phyloP scores from a whole-genome alignment of 371 early-diverging fungal genomes.

The Dichotomocladium elegans region DNA sequence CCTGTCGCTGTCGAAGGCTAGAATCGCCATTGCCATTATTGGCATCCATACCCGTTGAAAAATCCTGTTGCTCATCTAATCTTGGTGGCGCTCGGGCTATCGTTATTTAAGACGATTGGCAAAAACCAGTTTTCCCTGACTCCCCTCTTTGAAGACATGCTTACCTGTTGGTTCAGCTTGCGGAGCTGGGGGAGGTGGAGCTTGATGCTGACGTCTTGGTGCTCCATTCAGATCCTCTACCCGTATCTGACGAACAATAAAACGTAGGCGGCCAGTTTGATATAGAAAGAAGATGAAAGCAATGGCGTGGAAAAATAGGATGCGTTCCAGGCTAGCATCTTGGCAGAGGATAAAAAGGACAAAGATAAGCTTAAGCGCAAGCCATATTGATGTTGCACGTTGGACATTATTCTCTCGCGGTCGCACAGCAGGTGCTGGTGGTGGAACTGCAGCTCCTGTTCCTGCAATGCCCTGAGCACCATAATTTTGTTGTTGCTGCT shows the following conservation, averaged over 20 bases:
- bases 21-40: neutral
- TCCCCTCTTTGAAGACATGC: neutral
- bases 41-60: too few species aligned
- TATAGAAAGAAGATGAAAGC: conserved; percentile 39
- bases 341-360: conserved; percentile 38
- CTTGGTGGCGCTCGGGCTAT: too few species aligned
- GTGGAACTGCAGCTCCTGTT: neutral
- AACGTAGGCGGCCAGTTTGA: conserved; percentile 41
- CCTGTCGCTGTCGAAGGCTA: neutral
- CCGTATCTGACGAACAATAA: conserved; percentile 31
- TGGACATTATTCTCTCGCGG: conserved; percentile 7
- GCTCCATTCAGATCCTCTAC: conserved; percentile 14
- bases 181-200: neutral
- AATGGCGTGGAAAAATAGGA: conserved; percentile 32
- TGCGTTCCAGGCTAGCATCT: conserved; percentile 37
- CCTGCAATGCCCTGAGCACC: neutral
- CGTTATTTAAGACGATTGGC: too few species aligned
- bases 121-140: too few species aligned
- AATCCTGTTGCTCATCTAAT: too few species aligned
- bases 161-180: conserved; percentile 1
- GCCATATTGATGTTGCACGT: conserved; percentile 31
- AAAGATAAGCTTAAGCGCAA: conserved; percentile 33
- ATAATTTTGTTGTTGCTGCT: conserved; percentile 7
- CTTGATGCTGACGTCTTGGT: conserved; percentile 5
- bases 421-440: neutral